phyloP scores from a whole-genome alignment of 805 yeast species.

The Myxozyma neotropica region DNA sequence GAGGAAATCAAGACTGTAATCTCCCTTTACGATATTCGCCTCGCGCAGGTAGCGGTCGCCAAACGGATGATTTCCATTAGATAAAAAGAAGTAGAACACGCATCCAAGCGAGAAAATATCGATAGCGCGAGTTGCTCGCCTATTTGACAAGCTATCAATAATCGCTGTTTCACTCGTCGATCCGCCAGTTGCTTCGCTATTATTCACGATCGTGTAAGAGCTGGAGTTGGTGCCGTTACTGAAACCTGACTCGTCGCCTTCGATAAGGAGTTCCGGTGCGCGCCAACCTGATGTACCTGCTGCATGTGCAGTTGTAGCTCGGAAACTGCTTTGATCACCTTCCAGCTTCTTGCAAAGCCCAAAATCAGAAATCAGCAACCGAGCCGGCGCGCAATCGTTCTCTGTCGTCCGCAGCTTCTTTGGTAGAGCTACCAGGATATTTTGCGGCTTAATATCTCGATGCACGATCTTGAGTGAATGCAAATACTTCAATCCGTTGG shows the following conservation, averaged over 20 bases:
- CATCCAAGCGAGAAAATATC: conserved; percentile 96
- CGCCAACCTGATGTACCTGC: conserved; percentile 99
- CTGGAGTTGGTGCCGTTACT: conserved; percentile 3
- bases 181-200: conserved; percentile 14
- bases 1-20: conserved; percentile 55
- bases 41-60: conserved; percentile 91
- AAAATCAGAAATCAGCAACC: conserved; percentile 89
- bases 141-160: conserved; percentile 48
- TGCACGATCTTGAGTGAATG: conserved; percentile 92
- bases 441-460: conserved; percentile 92
- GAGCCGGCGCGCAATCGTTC: conserved; percentile 48
- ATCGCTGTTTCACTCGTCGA: conserved; percentile 43
- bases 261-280: conserved; percentile 82
- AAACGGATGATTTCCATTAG: conserved; percentile 88
- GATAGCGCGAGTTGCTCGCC: conserved; percentile 81
- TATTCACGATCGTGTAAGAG: conserved; percentile 3
- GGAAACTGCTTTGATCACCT: conserved; percentile 87
- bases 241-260: conserved; percentile 30
- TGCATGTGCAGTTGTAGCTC: conserved; percentile 88
- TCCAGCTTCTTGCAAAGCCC: conserved; percentile 93
- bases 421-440: conserved; percentile 79
- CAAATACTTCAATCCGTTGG: conserved; percentile 80
- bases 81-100: conserved; percentile 81
- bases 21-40: conserved; percentile 77
- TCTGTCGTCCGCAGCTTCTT: conserved; percentile 39